Conservation (phyloP, 2,329 filamentous ascomycete species). For the Dactylellina haptotyla region DNA sequence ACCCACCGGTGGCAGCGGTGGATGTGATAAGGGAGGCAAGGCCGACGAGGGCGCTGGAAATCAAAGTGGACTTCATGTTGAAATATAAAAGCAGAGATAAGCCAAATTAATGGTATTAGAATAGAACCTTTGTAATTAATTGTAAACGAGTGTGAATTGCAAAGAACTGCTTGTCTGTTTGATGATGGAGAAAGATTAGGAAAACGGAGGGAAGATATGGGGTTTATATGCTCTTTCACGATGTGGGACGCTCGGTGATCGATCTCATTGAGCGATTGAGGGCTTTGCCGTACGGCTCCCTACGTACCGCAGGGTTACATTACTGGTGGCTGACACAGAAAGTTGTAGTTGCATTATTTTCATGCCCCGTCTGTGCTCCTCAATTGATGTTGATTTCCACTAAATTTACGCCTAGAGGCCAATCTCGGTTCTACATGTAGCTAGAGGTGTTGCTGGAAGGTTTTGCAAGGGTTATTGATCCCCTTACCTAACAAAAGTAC, state of each 20-base stretch:
- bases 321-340: conserved; percentile 1
- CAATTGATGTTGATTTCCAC: not conserved
- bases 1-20: not conserved
- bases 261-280: not conserved
- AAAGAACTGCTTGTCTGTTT: not conserved
- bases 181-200: not conserved
- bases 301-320: not conserved
- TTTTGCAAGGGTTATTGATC: not conserved
- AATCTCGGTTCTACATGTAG: conserved; percentile 8
- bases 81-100: not conserved
- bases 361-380: not conserved
- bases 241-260: not conserved
- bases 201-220: not conserved
- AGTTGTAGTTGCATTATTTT: not conserved
- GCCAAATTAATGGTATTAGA: not conserved
- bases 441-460: conserved; percentile 3
- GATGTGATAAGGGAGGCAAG: not conserved
- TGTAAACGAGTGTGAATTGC: conserved; percentile 11
- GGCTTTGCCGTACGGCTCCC: no score
- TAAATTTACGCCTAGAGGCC: conserved; percentile 4
- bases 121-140: not conserved
- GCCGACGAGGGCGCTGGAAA: not conserved
- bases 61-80: conserved; percentile 15
- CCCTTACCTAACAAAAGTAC: conserved; percentile 12
- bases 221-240: conserved; percentile 12